Conservation (phyloP, 164 flowering plant species). For the Tinospora cordifolia region DNA sequence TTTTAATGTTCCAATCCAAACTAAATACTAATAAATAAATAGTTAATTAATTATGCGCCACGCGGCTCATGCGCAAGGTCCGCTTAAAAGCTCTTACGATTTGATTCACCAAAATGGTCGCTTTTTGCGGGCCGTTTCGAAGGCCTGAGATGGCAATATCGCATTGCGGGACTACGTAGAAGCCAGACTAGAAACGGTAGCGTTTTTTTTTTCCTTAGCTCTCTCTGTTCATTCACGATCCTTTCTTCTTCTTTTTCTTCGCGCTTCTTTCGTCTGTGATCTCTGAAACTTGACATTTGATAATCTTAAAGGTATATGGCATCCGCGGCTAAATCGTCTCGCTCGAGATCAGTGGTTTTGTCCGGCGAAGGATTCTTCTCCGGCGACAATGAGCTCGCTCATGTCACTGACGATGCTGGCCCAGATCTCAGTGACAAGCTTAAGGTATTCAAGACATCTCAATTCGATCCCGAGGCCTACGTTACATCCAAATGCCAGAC, state of each 20-base stretch:
- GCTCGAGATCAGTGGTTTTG: constrained; percentile 26
- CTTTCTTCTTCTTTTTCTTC: neutral
- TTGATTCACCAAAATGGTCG: too few species aligned
- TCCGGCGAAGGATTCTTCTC: constrained; percentile 9
- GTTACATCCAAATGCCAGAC: constrained; percentile 78
- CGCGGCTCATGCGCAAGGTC: too few species aligned
- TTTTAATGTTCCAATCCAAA: too few species aligned
- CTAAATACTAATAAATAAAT: too few species aligned
- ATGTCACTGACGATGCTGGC: constrained; percentile 40
- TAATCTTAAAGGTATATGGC: constrained; percentile 10
- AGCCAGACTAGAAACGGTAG: too few species aligned
- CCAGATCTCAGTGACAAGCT: constrained; percentile 43
- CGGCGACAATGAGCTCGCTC: constrained; percentile 5
- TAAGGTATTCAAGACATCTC: constrained; percentile 64
- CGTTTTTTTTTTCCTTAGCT: too few species aligned
- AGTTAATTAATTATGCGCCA: too few species aligned
- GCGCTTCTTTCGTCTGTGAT: neutral
- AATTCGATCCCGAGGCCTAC: constrained; percentile 66
- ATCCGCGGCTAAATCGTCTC: constrained; percentile 30
- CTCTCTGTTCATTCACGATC: neutral
- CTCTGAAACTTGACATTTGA: neutral
- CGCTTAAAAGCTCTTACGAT: too few species aligned
- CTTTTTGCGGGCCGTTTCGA: too few species aligned
- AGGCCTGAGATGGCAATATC: too few species aligned
- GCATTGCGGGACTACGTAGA: too few species aligned